Base-by-base conservation (phyloP, 805 yeast genomes). In the Clavispora fructus region DNA sequence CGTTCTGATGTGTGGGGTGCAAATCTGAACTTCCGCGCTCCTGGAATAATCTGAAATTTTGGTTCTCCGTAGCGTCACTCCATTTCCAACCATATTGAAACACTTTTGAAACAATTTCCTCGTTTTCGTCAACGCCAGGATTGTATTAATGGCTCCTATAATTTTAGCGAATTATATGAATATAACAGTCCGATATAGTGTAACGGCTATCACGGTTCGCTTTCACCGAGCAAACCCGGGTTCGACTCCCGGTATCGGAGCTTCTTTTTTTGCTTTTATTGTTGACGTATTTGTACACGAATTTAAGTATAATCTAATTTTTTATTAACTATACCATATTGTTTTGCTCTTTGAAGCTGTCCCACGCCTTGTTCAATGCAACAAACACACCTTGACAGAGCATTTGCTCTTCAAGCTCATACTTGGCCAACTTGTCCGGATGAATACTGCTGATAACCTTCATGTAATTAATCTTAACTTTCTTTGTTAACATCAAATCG, bases 361-460 rank as follows among this genome's bases (percentile, higher is more conserved):
- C 97, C 98, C 99, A 94, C 2, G 97, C 90, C 54, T 81, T 78
- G 63, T 90, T 92, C 50, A 94, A 69, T 0, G 82, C 74, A 35
- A 90, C 85, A 60, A 94, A 94, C 0, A 92, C 92, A 23, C 81
- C 82, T 56, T 91, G 92, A 13, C 97, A 94, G 40, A 92, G 74
- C 83, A 92, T 78, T 60, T 85, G 83, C 46, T 80, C 79, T 57
- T 89, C 95, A 6, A 82, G 69, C 7, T 82, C 69, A 1, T 84
- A 79, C 19, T 66, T 64, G 7, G 80, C 71, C 23, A 91, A 69
- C 63, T 94, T 94, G 64, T 94, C 99, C 0, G 94, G 94, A 58
- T 85, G 94, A 6, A 87, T 84, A 46, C 79, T 73, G 42, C 88
- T 79, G 40, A 84, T 87, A 1, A 88, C 92, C 57, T 83, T 85